phyloP scores from a whole-genome alignment of 176 grass and related monocot species.

The Dactylis glomerata region DNA sequence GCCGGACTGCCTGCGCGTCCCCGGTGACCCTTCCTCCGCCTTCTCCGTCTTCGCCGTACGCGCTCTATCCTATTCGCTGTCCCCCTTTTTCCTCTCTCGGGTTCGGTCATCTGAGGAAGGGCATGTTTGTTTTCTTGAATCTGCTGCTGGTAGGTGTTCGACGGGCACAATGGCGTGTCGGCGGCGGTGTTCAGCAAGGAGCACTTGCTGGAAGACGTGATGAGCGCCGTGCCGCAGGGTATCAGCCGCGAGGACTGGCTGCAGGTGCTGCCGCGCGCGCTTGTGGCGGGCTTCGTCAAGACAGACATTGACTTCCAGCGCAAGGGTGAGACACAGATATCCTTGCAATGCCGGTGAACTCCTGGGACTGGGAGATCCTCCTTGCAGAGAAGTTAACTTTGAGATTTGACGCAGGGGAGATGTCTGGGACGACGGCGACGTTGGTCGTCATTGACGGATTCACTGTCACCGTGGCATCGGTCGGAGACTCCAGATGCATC shows the following conservation, averaged over 20 bases:
- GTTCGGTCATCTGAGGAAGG: conserved; percentile 21
- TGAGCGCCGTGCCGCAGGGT: conserved; percentile 87
- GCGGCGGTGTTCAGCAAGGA: conserved; percentile 94
- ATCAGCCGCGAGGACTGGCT: conserved; percentile 84
- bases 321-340: conserved; percentile 55
- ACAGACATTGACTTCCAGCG: conserved; percentile 95
- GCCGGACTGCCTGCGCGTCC: conserved; percentile 80
- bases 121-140: conserved; percentile 25
- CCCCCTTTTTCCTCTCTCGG: background rate
- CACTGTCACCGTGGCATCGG: conserved; percentile 91
- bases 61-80: background rate
- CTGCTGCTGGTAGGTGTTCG: conserved; percentile 65
- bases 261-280: conserved; percentile 72
- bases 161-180: conserved; percentile 92
- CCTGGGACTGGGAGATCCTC: too few relatives aligned
- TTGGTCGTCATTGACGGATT: conserved; percentile 81
- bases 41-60: conserved; percentile 96
- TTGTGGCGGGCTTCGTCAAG: conserved; percentile 96
- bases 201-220: conserved; percentile 85
- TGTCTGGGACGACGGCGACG: conserved; percentile 87
- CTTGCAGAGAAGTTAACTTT: too few relatives aligned
- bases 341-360: conserved; percentile 10
- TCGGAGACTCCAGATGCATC: conserved; percentile 94
- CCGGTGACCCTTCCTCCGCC: conserved; percentile 55
- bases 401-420: conserved; percentile 53